Base-by-base conservation (phyloP, 345 rosid species). In the Brassica nigra region DNA sequence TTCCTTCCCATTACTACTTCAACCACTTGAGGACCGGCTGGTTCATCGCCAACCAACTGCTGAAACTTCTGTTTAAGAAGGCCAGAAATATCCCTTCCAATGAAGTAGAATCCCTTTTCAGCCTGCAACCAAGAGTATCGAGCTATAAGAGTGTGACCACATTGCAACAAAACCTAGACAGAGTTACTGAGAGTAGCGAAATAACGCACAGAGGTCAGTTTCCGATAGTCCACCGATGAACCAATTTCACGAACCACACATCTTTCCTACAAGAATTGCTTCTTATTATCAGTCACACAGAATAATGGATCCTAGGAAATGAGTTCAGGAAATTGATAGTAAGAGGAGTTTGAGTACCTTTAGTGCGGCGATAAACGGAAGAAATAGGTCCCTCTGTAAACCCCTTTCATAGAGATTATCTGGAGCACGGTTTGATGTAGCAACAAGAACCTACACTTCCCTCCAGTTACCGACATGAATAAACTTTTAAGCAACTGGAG, bases 351-450 rank as follows among this genome's bases (percentile, higher is more conserved):
- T 29, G 37, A 42, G 47, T 80, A 95, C 98, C 97, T 90, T 93
- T 76, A 95, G 82, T 69, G 92, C 85, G 49, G 87, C 75, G 73
- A 93, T 93, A 83, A 95, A 95, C 23, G 99, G 98, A 73, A 95
- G 83, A 76, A 95, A 93, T 52, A 95, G 95, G 85, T 93, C 98
- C 84, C 99, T 93, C 79, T 93, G 98, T 77, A 95, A 79, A 82
- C 99, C 97, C 80, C 96, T 80, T 84, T 95, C 98, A 37, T 95
- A 93, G 4, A 95, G 94, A 79, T 89, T 90, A 84, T 95, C 92
- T 12, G 99, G 97, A 84, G 96, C 94, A 64, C 99, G 99, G 83
- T 95, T 95, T 75, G 99, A 95, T 55, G 98, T 95, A 36, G 97
- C 76, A 73, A 93, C 94, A 71, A 95, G 94, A 82, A 95, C 85